Percentiles rank a stretch among this genome's conserved stretches.
These are phyloP conservation scores for Cryphonectria carpinicola DNA, from an alignment of 2,329 filamentous ascomycete genomes.

Conservation along the genomic window DNA sequence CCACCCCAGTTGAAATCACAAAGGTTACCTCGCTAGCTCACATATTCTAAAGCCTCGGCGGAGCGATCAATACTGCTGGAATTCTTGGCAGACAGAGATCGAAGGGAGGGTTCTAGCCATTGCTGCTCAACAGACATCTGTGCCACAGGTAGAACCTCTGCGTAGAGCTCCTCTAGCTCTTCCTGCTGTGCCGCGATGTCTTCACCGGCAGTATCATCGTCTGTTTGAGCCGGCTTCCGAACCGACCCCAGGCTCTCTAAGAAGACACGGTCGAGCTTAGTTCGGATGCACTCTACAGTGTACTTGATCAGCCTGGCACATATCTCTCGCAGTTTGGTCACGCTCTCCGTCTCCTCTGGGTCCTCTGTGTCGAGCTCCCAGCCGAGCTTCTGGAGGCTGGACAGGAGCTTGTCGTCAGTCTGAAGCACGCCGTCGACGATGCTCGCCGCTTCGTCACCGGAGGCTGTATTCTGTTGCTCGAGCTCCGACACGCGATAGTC, in stretches of 20 bases:
- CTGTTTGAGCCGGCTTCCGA: slow-evolving; percentile 17
- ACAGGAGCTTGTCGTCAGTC: slow-evolving; percentile 68
- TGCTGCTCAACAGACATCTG: slow-evolving; percentile 74
- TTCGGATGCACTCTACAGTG: slow-evolving; percentile 58
- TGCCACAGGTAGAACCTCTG: slow-evolving; percentile 70
- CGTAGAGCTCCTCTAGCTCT: slow-evolving; percentile 70
- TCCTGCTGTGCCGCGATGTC: slow-evolving; percentile 59
- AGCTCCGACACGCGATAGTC: slow-evolving; percentile 51
- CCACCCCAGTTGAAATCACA: too few relatives aligned
- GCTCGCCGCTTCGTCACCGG: slow-evolving; percentile 50
- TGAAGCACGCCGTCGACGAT: slow-evolving; percentile 55
- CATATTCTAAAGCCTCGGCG: slow-evolving; percentile 54
- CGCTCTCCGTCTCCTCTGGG: slow-evolving; percentile 54
- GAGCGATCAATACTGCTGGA: slow-evolving; percentile 50
- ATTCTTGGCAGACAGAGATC: slow-evolving; percentile 47
- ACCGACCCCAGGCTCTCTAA: slow-evolving; percentile 48
- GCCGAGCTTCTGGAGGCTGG: slow-evolving; percentile 68
- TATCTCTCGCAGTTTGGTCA: slow-evolving; percentile 62
- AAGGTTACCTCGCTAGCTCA: slow-evolving; percentile 38
- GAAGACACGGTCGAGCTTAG: slow-evolving; percentile 59
- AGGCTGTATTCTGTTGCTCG: slow-evolving; percentile 53
- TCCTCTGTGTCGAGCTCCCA: slow-evolving; percentile 60
- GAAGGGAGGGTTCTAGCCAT: slow-evolving; percentile 63
- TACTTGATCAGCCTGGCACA: slow-evolving; percentile 63
- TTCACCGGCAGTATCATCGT: slow-evolving; percentile 35